A percentile compares a stretch with the other conserved stretches of the same genome.
Conservation (phyloP, 371 early-diverging fungal species). For the Apophysomyces ossiformis region DNA sequence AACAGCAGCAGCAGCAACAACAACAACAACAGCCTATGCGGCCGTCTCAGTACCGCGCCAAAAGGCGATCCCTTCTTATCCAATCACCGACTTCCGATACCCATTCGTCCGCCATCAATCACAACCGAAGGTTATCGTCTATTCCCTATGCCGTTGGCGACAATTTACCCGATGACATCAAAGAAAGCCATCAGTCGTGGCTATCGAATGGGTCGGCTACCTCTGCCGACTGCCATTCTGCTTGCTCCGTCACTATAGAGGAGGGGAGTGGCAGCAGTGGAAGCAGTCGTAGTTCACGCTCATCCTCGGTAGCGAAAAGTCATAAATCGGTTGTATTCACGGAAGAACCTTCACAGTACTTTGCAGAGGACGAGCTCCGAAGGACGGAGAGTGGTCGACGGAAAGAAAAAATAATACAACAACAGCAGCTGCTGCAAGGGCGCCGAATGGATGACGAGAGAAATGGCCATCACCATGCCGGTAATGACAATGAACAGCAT, state of each 20-base stretch:
- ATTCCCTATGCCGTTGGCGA: slow-evolving; percentile 20
- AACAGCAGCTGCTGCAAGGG: not conserved
- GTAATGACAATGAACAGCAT: not conserved
- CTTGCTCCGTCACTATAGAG: slow-evolving; percentile 12
- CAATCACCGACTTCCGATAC: slow-evolving; percentile 29
- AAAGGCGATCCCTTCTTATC: slow-evolving; percentile 45
- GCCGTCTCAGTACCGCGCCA: slow-evolving; percentile 53
- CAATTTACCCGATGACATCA: slow-evolving; percentile 22
- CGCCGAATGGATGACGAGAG: not conserved
- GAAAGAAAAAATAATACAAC: slow-evolving; percentile 25
- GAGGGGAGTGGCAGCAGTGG: not conserved
- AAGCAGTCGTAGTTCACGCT: slow-evolving; percentile 9
- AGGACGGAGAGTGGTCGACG: slow-evolving; percentile 48
- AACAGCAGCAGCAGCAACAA: slow-evolving; percentile 1
- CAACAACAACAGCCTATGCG: slow-evolving; percentile 31
- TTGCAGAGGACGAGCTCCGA: slow-evolving; percentile 14
- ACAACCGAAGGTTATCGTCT: slow-evolving; percentile 16
- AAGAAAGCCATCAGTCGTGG: slow-evolving; percentile 19
- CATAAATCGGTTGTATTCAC: slow-evolving; percentile 18
- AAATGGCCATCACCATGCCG: not conserved
- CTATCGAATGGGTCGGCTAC: slow-evolving; percentile 31
- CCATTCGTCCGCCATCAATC: slow-evolving; percentile 15
- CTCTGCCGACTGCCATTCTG: slow-evolving; percentile 16
- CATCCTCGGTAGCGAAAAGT: slow-evolving; percentile 13
- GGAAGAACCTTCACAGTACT: slow-evolving; percentile 18